Base-by-base conservation (phyloP, 805 yeast species). In the Saccharomycopsis microspora region DNA sequence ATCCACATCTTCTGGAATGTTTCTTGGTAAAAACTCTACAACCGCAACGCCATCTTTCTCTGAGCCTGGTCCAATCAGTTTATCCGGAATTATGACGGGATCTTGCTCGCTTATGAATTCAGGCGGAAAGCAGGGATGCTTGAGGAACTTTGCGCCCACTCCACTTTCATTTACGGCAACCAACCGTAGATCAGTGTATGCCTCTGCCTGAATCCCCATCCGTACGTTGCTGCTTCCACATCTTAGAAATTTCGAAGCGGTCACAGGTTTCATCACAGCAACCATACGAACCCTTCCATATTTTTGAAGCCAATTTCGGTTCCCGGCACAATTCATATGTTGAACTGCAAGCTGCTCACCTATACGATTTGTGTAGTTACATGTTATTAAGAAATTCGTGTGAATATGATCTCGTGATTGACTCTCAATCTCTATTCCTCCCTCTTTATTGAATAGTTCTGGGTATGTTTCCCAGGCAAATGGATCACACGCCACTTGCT, bases 281-380 rank as follows among this genome's bases (percentile, higher is more conserved):
- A 89, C 64, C 80, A 86, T 76, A 52, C 85, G 70, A 3, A 88
- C 89, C 43, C 82, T 72, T 5, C 95, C 85, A 61, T 72, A 83
- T 55, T 70, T 68, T 53, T 79, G 81, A 5, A 85, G 60, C 96
- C 95, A 86, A 57, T 83, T 84, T 43, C 72, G 68, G 58, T 80
- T 72, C 0, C 75, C 79, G 32, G 80, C 66, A 62, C 94, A 83
- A 51, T 72, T 74, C 33, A 83, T 61, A 78, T 87, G 83, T 63
- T 86, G 95, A 48, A 83, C 78, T 30, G 83, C 61, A 11, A 85
- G 70, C 44, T 82, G 78, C 59, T 82, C 93, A 50, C 70, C 72
- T 5, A 66, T 58, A 36, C 58, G 44, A 27, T 71, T 67, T 0
- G 83, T 70, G 32, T 82, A 65, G 57, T 80, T 77, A 2, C 80